These are phyloP conservation scores for Eimeria praecox DNA, from an alignment of 169 alveolate genomes.

Conservation along the genomic window DNA sequence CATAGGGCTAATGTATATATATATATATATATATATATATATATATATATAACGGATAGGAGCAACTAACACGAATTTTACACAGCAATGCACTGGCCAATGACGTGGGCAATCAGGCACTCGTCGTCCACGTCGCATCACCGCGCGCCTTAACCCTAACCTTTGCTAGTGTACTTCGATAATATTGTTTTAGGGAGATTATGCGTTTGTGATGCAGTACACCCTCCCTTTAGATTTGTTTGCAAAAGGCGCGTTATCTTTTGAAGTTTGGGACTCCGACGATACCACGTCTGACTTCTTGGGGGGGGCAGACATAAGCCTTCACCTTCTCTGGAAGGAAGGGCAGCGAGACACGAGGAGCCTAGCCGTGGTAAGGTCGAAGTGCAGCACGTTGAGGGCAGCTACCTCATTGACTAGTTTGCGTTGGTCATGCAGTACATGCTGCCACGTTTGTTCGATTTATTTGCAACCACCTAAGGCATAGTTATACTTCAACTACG, in stretches of 20 bases:
- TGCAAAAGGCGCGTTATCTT: constrained; percentile 83
- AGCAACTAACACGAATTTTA: no score
- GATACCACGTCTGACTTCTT: constrained; percentile 85
- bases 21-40: no score
- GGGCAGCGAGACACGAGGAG: constrained; percentile 83
- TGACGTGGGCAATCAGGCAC: no score
- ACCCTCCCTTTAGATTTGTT: constrained; percentile 85
- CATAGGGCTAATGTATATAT: no score
- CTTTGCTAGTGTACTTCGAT: background rate
- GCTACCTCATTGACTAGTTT: background rate
- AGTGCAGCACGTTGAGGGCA: background rate
- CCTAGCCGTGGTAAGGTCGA: constrained; percentile 82
- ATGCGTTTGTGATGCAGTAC: constrained; percentile 40
- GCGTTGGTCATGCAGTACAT: background rate
- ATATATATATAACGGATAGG: no score
- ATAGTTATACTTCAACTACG: background rate
- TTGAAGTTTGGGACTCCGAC: constrained; percentile 87
- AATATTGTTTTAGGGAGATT: background rate
- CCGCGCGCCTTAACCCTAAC: background rate
- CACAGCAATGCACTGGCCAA: background rate
- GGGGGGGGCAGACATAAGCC: constrained; percentile 84
- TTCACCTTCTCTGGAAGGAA: constrained; percentile 77
- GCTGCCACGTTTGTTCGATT: background rate
- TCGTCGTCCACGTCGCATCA: background rate
- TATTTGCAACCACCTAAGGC: background rate